Base-by-base conservation (phyloP, 2,329 filamentous ascomycete genomes). In the Alternaria panax region DNA sequence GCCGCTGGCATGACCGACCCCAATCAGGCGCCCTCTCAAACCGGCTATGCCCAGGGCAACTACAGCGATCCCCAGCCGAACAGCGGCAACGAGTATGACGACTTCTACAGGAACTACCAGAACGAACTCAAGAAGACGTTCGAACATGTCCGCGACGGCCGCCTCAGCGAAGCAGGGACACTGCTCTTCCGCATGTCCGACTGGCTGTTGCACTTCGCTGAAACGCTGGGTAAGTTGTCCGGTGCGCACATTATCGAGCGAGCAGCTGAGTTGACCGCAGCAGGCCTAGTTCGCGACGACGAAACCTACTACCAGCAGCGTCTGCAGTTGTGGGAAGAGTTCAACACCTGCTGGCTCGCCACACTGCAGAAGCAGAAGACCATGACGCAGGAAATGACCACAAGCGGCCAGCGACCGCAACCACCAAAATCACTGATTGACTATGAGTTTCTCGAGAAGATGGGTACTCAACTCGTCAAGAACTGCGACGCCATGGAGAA, bases 341-440 rank as follows among this genome's bases (percentile, higher is more conserved):
- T 98, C 81, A 98, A 99, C 78, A 86, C 92, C 59, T 93, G 92
- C 59, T 98, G 94, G 94, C 85, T 97, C 36, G 86, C 89, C 5
- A 82, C 95, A 7, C 87, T 93, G 51, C 92, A 95, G 75, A 91
- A 88, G 67, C 93, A 98, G 75, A 92, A 91, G 73, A 90, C 96
- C 54, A 81, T 93, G 76, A 84, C 86, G 2, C 81, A 86, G 58
- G 80, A 85, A 45, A 79, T 86, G 76, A 83, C 90, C 72, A 82
- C 84, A 51, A 85, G 85, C 0, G 85, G 85, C 18, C 83, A 86
- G 64, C 83, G 86, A 57, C 81, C 85, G 4, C 83, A 86, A 41
- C 82, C 82, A 51, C 84, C 87, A 36, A 87, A 89, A 63, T 88
- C 81, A 52, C 77, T 95, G 12, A 85, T 98, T 69, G 85, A 86